Conservation (phyloP, 805 yeast genomes). For the Cyberlindnera maclurae region DNA sequence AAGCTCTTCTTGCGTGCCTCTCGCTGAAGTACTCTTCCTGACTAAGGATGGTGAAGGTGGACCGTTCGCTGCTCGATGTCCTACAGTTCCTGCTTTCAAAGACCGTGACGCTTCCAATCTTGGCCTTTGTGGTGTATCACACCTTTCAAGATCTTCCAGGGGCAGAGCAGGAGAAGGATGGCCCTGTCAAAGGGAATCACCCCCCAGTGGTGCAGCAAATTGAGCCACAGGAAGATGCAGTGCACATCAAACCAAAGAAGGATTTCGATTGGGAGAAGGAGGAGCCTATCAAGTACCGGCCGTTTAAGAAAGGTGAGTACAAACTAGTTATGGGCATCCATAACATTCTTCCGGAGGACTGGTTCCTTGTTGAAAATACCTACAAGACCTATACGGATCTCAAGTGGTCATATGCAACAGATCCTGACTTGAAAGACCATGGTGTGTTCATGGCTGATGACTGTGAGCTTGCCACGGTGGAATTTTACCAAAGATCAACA, state of each 20-base stretch:
- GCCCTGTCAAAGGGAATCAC: no score
- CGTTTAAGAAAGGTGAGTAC: constrained; percentile 55
- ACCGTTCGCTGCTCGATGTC: constrained; percentile 1
- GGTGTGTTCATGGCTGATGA: constrained; percentile 28
- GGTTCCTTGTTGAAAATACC: constrained; percentile 56
- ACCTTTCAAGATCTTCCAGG: constrained; percentile 1
- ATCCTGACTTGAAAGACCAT: constrained; percentile 27
- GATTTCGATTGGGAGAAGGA: constrained; percentile 30
- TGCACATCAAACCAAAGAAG: not conserved
- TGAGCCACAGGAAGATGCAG: not conserved
- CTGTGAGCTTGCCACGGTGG: constrained; percentile 17
- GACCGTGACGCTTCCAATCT: constrained; percentile 19
- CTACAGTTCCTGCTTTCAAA: constrained; percentile 10
- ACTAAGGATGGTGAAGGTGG: not conserved
- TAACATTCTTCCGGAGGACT: constrained; percentile 41
- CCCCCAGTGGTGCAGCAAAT: not conserved
- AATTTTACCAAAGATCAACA: constrained; percentile 19
- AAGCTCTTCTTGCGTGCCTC: no score
- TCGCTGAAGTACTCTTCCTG: no score
- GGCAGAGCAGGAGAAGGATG: not conserved
- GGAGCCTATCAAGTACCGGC: constrained; percentile 42
- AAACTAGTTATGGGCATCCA: constrained; percentile 58
- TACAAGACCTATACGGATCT: constrained; percentile 40
- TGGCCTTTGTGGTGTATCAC: constrained; percentile 15
- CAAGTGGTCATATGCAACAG: constrained; percentile 29